These are phyloP conservation scores for Rhodosporidiobolus sp. DNA, from an alignment of 768 basidiomycete species.

Conservation along the genomic window DNA sequence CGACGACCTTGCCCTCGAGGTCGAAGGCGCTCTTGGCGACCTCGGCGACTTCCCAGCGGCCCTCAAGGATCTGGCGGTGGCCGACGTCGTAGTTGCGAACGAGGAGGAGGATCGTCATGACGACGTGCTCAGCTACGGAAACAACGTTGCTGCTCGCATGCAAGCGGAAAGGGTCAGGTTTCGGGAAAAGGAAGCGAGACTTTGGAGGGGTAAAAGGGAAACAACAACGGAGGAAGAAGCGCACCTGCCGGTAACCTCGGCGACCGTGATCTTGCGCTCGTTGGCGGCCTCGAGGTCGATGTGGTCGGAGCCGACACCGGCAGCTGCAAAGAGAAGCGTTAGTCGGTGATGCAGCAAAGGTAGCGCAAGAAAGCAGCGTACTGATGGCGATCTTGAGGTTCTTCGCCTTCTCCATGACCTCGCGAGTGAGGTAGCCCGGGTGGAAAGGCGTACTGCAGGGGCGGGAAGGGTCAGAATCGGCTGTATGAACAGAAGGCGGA, in stretches of 20 bases:
- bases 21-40: slow-evolving; percentile 70
- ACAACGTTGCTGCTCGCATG: slow-evolving; percentile 48
- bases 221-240: slow-evolving; percentile 55
- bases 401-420: slow-evolving; percentile 59
- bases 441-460: slow-evolving; percentile 44
- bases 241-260: slow-evolving; percentile 81
- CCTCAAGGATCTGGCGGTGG: slow-evolving; percentile 76
- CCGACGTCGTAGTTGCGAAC: slow-evolving; percentile 75
- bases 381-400: slow-evolving; percentile 87
- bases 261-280: slow-evolving; percentile 71
- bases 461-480: not conserved
- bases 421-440: slow-evolving; percentile 44
- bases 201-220: not conserved
- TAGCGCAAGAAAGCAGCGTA: not conserved
- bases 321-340: not conserved
- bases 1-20: slow-evolving; percentile 84
- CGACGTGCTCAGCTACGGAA: slow-evolving; percentile 84
- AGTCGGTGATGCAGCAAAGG: too few species aligned
- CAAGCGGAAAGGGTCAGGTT: not conserved
- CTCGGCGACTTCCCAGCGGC: slow-evolving; percentile 65
- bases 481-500: not conserved
- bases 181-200: too few species aligned
- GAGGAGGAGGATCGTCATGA: slow-evolving; percentile 84
- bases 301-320: slow-evolving; percentile 67
- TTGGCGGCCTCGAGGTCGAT: slow-evolving; percentile 85